Evolutionary conservation across 2,329 filamentous ascomycete species (phyloP), one percentile per base, ranked within the genome.

Genomic region (Cryoendolithus antarcticus): DNA sequence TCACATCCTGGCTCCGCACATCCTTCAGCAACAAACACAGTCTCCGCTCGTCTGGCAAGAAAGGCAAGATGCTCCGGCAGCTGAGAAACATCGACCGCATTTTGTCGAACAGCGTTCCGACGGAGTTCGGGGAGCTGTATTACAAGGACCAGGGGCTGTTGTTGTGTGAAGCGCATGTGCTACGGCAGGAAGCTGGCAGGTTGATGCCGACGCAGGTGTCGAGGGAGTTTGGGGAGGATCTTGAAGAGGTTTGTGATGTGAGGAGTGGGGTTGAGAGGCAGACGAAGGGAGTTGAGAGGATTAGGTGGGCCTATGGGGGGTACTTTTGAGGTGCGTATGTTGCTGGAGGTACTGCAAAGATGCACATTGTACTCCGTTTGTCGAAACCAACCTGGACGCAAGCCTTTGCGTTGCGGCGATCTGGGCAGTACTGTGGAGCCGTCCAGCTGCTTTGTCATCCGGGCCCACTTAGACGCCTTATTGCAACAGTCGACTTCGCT

Each of bases 141-240:
- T 95, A 94, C 67, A 93, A 89, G 61, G 86, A 96, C 51, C 86
- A 94, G 51, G 91, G 91, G 1, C 66, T 95, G 43, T 65, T 98
- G 32, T 69, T 98, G 4, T 93, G 86, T 58, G 89, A 98, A 58
- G 80, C 89, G 3, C 86, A 96, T 51, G 72, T 86, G 24, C 67
- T 98, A 38, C 75, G 86, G 34, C 75, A 75, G 50, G 71, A 82
- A 33, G 80, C 81, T 2, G 67, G 68, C 37, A 69, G 65, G 13
- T 63, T 86, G 31, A 74, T 96, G 48, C 86, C 86, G 0, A 69
- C 74, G 1, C 75, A 83, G 32, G 73, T 93, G 9, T 78, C 81
- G 54, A 77, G 79, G 51, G 88, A 95, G 52, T 95, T 98, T 53
- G 62, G 86, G 40, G 83, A 93, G 59, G 91, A 98, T 56, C 67